Evolutionary conservation across 2,329 filamentous ascomycete species (phyloP), one percentile per base, ranked within the genome.

Genomic region (Berkeleyomyces basicola): DNA sequence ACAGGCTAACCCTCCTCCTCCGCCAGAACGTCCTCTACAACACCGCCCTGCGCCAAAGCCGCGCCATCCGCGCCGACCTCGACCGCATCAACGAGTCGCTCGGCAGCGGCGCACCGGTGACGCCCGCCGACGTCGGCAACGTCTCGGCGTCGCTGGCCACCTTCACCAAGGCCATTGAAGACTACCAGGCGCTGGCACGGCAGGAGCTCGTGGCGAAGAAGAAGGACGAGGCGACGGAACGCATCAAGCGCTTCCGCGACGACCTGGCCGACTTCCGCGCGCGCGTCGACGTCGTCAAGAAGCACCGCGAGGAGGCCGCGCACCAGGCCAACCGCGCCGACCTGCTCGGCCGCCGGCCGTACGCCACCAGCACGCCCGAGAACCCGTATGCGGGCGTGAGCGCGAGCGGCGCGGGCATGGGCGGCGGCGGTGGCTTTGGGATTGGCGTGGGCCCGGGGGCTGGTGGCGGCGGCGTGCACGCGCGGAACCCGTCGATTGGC

Each of bases 151-250:
- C 88, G 11, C 76, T 95, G 39, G 84, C 87, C 51, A 75, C 90
- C 65, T 90, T 99, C 73, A 83, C 87, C 57, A 89, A 93, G 65
- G 95, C 90, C 0, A 80, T 99, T 67, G 91, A 96, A 75, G 91
- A 96, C 71, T 99, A 99, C 77, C 83, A 87, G 69, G 81, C 82
- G 62, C 83, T 95, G 39, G 87, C 91, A 0, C 88, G 88, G 67
- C 88, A 92, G 69, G 93, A 99, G 73, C 83, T 96, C 40, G 91
- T 95, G 63, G 82, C 87, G 3, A 86, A 88, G 65, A 99, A 97
- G 75, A 88, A 95, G 68, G 86, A 93, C 65, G 96, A 97, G 71
- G 93, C 92, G 0, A 79, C 83, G 67, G 90, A 95, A 71, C 83
- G 93, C 53, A 80, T 96, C 64, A 87, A 88, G 73, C 89, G 84